Conservation (phyloP, 2,329 filamentous ascomycete genomes). For the Coniochaeta prunicola region DNA sequence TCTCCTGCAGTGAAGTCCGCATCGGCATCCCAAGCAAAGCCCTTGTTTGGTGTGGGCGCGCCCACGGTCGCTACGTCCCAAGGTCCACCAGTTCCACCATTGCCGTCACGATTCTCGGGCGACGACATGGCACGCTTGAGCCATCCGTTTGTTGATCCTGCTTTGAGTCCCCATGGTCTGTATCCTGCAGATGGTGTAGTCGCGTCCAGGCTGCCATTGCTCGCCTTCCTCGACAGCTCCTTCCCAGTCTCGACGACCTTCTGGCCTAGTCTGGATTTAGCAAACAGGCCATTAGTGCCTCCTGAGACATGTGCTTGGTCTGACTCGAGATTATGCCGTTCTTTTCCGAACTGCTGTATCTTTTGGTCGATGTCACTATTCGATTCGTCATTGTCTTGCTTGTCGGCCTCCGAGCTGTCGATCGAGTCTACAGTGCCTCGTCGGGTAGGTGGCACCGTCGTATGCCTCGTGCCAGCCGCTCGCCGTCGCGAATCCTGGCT, state of each 20-base stretch:
- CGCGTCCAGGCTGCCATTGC: conserved; percentile 23
- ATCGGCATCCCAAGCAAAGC: conserved; percentile 48
- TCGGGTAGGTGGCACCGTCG: conserved; percentile 2
- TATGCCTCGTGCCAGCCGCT: conserved; percentile 5
- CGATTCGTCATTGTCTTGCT: conserved; percentile 14
- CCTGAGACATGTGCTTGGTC: conserved; percentile 11
- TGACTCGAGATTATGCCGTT: conserved; percentile 12
- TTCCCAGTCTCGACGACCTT: conserved; percentile 28
- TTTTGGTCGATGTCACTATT: conserved; percentile 24
- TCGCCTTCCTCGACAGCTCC: conserved; percentile 24
- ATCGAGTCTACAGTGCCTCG: conserved; percentile 10
- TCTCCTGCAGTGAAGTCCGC: conserved; percentile 51
- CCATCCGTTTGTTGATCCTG: conserved; percentile 7
- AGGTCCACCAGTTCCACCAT: conserved; percentile 13
- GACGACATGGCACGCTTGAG: conserved; percentile 11
- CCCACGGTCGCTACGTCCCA: conserved; percentile 10
- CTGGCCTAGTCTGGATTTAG: conserved; percentile 22
- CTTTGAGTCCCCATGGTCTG: conserved; percentile 9
- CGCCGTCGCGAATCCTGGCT: conserved; percentile 6
- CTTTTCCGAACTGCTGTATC: conserved; percentile 18
- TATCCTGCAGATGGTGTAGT: conserved; percentile 14
- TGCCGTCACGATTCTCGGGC: conserved; percentile 10
- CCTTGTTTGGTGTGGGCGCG: conserved; percentile 34
- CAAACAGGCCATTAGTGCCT: conserved; percentile 25
- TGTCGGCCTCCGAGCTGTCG: conserved; percentile 8